A percentile compares a stretch with the other conserved stretches of the same genome.
Conservation (phyloP, 305 asterid species). For the Rubia balearica region DNA sequence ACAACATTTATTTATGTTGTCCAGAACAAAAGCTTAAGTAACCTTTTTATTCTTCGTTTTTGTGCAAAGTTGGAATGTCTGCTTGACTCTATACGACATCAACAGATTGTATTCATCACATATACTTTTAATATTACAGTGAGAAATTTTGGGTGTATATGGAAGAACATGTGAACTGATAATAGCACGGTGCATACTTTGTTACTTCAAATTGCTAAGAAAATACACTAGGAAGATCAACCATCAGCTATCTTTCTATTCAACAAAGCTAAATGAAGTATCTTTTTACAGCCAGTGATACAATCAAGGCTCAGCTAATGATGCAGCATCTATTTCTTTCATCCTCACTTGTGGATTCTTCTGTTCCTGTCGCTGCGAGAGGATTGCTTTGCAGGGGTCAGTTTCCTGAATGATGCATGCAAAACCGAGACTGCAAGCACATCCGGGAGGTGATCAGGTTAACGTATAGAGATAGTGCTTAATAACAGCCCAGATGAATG, state of each 20-base stretch:
- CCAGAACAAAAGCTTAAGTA: conserved; percentile 13
- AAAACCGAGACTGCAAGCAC: conserved; percentile 58
- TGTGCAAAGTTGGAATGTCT: conserved; percentile 18
- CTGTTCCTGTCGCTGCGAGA: conserved; percentile 33
- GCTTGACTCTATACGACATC: not conserved
- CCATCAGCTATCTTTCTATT: too few species aligned
- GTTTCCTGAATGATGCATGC: conserved; percentile 80
- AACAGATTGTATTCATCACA: not conserved
- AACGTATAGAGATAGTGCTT: not conserved
- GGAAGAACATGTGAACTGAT: not conserved
- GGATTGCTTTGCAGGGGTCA: conserved; percentile 54
- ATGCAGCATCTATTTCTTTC: not conserved
- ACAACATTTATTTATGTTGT: conserved; percentile 26
- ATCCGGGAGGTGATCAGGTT: not conserved
- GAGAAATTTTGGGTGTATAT: conserved; percentile 1
- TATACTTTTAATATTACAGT: not conserved
- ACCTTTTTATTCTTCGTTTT: not conserved
- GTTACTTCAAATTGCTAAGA: not conserved
- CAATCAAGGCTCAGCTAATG: conserved; percentile 2
- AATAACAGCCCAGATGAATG: not conserved
- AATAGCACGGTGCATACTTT: not conserved
- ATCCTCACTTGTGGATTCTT: conserved; percentile 21
- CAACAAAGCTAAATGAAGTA: too few species aligned
- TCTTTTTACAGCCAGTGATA: not conserved
- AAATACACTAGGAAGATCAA: not conserved